Base-by-base conservation (phyloP, 495 filamentous ascomycete genomes). In the Penicillium pancosmium region DNA sequence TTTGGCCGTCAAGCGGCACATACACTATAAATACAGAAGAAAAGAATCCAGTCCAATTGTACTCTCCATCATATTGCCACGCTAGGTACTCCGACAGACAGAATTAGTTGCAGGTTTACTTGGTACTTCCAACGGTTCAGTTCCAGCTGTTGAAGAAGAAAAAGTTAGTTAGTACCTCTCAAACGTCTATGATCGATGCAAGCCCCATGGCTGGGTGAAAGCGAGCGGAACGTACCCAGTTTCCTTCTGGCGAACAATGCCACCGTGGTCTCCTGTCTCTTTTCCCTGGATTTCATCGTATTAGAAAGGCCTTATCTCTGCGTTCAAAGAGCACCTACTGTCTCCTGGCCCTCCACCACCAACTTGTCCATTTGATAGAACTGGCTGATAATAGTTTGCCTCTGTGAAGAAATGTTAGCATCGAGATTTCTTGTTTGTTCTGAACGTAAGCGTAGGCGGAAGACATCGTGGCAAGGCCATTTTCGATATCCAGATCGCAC, bases 361-460 rank as follows among this genome's bases (percentile, higher is more conserved):
- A 98, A 83, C 68, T 87, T 80, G 73, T 98, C 92, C 65, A 94
- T 65, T 76, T 96, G 90, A 77, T 90, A 98, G 74, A 97, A 97
- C 72, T 97, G 91, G 66, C 91, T 96, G 63, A 98, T 84, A 34
- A 92, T 80, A 5, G 93, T 96, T 87, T 98, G 94, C 66, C 94
- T 88, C 94, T 98, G 77, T 61, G 41, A n/a, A 56, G 21, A 21
- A 21, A 13, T 18, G 60, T 75, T 48, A 72, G 66, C 34, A 6
- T 9, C 27, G 27, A 1, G 27, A 31, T 31, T 31, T 8, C 1
- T 31, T 31, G 1, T 31, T 31, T 9, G 8, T 31, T 31, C 27
- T 7, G 27, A 31, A 31, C 16, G 5, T n/a, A 19, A 57, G 40
- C 21, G 23, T 19, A 16, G 16, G 13, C 7, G 13, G n/a, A 21